Conservation (phyloP, 768 basidiomycete genomes). For the Tylopilus felleus region DNA sequence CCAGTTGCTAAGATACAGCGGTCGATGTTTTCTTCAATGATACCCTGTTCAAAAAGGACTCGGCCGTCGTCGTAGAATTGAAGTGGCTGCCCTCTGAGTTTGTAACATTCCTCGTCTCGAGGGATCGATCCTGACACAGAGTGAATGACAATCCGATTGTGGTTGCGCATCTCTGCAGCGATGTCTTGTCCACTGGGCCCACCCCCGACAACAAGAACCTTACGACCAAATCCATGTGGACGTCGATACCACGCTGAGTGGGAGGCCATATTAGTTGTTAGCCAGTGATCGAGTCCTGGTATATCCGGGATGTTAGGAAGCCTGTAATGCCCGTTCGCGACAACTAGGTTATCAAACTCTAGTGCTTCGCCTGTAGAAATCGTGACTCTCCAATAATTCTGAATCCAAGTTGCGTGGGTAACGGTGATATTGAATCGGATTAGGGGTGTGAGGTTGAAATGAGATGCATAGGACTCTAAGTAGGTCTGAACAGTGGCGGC, state of each 20-base stretch:
- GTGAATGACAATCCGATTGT: constrained; percentile 49
- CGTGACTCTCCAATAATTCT: constrained; percentile 47
- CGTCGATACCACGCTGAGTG: constrained; percentile 71
- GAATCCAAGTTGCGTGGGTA: constrained; percentile 39
- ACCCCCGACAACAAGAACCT: constrained; percentile 45
- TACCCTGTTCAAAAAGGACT: constrained; percentile 59
- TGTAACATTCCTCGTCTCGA: constrained; percentile 35
- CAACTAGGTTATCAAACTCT: constrained; percentile 61
- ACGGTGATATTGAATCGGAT: constrained; percentile 66
- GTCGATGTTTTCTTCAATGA: constrained; percentile 52
- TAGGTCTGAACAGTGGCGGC: constrained; percentile 66
- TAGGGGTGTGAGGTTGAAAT: constrained; percentile 57
- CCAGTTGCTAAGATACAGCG: constrained; percentile 75
- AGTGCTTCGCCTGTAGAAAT: constrained; percentile 36
- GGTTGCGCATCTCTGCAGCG: constrained; percentile 49
- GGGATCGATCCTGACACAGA: constrained; percentile 41
- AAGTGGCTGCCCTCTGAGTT: constrained; percentile 41
- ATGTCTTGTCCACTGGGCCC: constrained; percentile 75
- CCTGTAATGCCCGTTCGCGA: constrained; percentile 75
- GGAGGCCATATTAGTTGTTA: constrained; percentile 44
- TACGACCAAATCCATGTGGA: constrained; percentile 38
- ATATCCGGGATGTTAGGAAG: constrained; percentile 59
- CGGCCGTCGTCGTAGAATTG: constrained; percentile 41
- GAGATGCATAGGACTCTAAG: constrained; percentile 59
- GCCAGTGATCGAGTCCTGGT: constrained; percentile 61